A percentile compares a stretch with the other conserved stretches of the same genome.
These are phyloP conservation scores for Hura crepitans DNA, from an alignment of 441 rosid species.

Conservation along the genomic window DNA sequence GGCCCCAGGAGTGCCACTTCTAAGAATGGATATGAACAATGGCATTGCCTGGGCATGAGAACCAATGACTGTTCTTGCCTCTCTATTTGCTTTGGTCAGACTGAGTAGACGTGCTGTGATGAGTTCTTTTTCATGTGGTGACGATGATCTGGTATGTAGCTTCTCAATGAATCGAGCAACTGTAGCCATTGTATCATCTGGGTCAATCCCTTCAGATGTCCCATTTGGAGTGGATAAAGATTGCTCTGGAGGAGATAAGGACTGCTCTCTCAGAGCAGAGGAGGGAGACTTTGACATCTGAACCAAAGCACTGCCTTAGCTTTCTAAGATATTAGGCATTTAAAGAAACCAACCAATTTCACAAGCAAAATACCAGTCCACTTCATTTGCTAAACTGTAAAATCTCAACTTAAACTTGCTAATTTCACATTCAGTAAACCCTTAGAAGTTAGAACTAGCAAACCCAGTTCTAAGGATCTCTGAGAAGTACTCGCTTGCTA, in stretches of 20 bases:
- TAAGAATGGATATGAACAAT: constrained; percentile 69
- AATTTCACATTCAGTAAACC: constrained; percentile 2
- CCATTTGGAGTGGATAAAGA: constrained; percentile 39
- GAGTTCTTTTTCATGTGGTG: constrained; percentile 71
- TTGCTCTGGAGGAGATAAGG: constrained; percentile 34
- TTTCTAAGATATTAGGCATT: constrained; percentile 32
- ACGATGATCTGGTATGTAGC: constrained; percentile 63
- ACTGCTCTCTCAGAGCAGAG: constrained; percentile 39
- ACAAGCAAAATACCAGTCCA: background rate
- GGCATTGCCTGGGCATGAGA: constrained; percentile 81
- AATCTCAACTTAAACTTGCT: constrained; percentile 2
- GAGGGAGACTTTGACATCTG: constrained; percentile 65
- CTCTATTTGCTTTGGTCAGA: constrained; percentile 65
- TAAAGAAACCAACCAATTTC: constrained; percentile 20
- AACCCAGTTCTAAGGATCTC: constrained; percentile 4
- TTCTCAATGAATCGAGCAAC: constrained; percentile 76
- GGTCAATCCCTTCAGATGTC: constrained; percentile 44
- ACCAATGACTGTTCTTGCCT: constrained; percentile 67
- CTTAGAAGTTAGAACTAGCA: background rate
- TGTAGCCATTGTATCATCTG: constrained; percentile 53
- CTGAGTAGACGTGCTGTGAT: constrained; percentile 67
- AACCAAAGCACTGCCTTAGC: constrained; percentile 30
- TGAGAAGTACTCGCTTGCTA: background rate
- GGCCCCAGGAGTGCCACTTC: constrained; percentile 61
- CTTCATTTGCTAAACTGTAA: constrained; percentile 2